Evolutionary conservation across 495 filamentous ascomycete genomes (phyloP), one percentile per base, ranked within the genome.

Genomic region (Daldinia loculata): DNA sequence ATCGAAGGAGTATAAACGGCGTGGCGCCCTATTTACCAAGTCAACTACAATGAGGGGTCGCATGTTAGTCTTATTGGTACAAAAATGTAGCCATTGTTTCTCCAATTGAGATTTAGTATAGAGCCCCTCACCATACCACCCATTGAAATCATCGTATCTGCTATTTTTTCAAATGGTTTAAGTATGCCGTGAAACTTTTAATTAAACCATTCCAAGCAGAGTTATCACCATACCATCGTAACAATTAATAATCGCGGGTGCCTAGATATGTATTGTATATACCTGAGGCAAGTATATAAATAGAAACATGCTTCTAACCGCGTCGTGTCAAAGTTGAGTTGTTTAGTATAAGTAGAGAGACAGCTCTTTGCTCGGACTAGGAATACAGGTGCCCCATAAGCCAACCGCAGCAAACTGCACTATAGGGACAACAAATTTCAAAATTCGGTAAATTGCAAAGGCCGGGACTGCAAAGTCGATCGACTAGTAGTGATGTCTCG

Each of bases 391-490:
- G 24, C 27, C 19, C 19, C 39, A 39, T 58, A 52, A 52, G 48
- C 48, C 48, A 3, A 60, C 38, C 1, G 38, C 36, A 30, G 57
- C 57, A 22, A 45, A 43, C 12, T 60, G 39, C n/a, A 60, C 36
- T 29, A 27, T 60, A 8, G 38, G 17, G 19, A 60, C 57, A 4
- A 60, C 39, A 0, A 29, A 45, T 7, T 24, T 43, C 8, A 39
- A 60, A 30, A 39, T 9, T 43, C 22, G 12, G 36, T 60, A 19
- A 60, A 30, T 6, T 60, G 57, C 39, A 27, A 60, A n/a, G 38
- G 38, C 19, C 48, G 57, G 57, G 57, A 60, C n/a, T 60, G 57
- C 22, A 45, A 26, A 14, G 36, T 60, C 2, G 36, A 60, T 27
- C 36, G 38, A 45, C 24, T 61, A 19, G 27, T 32, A 45, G 39